These are phyloP conservation scores for Mentha longifolia DNA, from an alignment of 257 asterid genomes.

Conservation along the genomic window DNA sequence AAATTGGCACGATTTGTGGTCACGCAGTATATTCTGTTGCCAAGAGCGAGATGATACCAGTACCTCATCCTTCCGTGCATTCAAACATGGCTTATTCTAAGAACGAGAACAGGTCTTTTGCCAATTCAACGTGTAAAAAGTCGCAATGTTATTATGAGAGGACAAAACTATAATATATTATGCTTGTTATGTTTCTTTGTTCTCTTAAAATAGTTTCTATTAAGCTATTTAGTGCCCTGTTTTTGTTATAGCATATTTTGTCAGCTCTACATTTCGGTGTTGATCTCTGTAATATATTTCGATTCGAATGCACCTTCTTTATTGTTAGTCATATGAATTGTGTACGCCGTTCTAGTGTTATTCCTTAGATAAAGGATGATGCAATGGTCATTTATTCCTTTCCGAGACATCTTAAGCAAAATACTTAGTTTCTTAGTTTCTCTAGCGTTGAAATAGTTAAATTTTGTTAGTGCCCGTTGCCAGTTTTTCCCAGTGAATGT, in stretches of 20 bases:
- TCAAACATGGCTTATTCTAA: conserved; percentile 81
- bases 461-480: conserved; percentile 52
- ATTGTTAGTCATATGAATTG: conserved; percentile 27
- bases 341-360: conserved; percentile 27
- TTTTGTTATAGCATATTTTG: conserved; percentile 36
- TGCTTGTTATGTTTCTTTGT: conserved; percentile 45
- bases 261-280: conserved; percentile 38
- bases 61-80: conserved; percentile 63
- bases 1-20: conserved; percentile 87
- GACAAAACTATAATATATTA: conserved; percentile 42
- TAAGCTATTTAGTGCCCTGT: conserved; percentile 25
- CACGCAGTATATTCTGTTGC: conserved; percentile 84
- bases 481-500: conserved; percentile 55
- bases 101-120: conserved; percentile 98
- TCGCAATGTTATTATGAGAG: conserved; percentile 49
- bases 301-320: conserved; percentile 34
- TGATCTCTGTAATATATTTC: conserved; percentile 36
- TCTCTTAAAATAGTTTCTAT: conserved; percentile 37
- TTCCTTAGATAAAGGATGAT: conserved; percentile 24
- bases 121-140: conserved; percentile 66
- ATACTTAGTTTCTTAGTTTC: conserved; percentile 17
- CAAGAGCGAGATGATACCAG: conserved; percentile 79
- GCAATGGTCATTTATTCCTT: conserved; percentile 21
- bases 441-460: conserved; percentile 38
- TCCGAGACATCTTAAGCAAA: conserved; percentile 32